Evolutionary conservation across 2,329 filamentous ascomycete genomes (phyloP), one percentile per base, ranked within the genome.

Genomic region (Trichoderma citrinoviride): DNA sequence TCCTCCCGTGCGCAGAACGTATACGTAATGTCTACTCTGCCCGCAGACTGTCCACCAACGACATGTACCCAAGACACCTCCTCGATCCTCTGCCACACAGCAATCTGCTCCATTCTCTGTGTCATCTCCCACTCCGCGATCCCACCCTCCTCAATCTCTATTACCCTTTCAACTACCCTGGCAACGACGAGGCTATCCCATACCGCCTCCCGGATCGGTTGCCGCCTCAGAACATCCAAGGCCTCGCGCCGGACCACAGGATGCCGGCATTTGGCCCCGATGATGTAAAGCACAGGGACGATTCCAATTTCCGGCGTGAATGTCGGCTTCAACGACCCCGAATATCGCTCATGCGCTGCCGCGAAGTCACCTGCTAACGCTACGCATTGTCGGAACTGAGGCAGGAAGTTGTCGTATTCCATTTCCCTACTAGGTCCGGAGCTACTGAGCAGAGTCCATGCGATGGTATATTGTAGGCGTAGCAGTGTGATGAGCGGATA

Each of bases 301-400:
- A 50, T 19, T 15, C 56, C 56, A 41, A 50, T 50, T n/a, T 60
- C 56, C 7, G 56, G 56, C 33, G 56, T 60, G 19, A 50, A 60
- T 5, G 56, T 60, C 17, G 56, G 44, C 33, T 60, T 50, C 19
- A 41, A 19, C 0, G 56, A 60, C 17, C 56, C 56, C 10, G 56
- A 60, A 21, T 60, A 60, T 23, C 44, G 44, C 44, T 29, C 33
- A 60, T 60, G 56, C 17, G 17, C 56, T 27, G 56, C 44, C 5
- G 23, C 21, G 5, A 60, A 17, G 12, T 50, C 44, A 2, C 33
- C 21, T 8, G 56, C 56, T 8, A 60, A 60, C 0, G 27, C 44
- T 15, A 60, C 44, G 21, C 44, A 50, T 41, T 60, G 44, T 21
- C 50, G 56, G 29, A 60, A 60, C 29, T 60, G 56, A 17, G 44